Percentiles rank a stretch among this genome's conserved stretches.
phyloP scores from a whole-genome alignment of 805 yeast species.

The Sugiyamaella valdiviana region DNA sequence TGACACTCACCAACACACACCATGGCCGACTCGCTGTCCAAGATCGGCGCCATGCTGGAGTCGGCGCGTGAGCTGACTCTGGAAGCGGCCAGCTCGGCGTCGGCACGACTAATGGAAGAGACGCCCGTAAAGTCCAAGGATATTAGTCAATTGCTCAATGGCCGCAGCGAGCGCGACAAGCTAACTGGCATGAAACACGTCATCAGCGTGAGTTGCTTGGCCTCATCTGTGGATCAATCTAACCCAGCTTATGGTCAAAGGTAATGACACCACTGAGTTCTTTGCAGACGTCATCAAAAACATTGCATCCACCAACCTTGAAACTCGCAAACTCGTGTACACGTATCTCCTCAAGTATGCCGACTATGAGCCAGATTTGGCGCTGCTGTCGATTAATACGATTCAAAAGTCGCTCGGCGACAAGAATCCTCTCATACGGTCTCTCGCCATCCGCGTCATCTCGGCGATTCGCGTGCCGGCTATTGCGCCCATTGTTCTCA shows the following conservation, averaged over 20 bases:
- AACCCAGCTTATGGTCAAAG: conserved; percentile 26
- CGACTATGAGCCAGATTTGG: conserved; percentile 80
- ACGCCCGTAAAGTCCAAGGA: conserved; percentile 58
- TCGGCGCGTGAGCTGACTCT: conserved; percentile 72
- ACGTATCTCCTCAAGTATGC: conserved; percentile 70
- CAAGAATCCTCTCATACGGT: conserved; percentile 58
- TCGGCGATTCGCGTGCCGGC: conserved; percentile 80
- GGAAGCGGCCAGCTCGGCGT: conserved; percentile 78
- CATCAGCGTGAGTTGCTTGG: conserved; percentile 17
- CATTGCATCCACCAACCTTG: conserved; percentile 59
- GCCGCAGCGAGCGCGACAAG: conserved; percentile 61
- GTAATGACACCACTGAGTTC: conserved; percentile 40
- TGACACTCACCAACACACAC: not conserved
- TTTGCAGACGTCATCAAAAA: conserved; percentile 90
- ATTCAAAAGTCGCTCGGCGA: conserved; percentile 79
- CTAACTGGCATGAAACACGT: conserved; percentile 55
- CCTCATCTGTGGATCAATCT: not conserved
- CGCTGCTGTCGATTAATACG: conserved; percentile 82
- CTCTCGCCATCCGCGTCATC: conserved; percentile 70
- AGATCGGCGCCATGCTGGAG: conserved; percentile 66
- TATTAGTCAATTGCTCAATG: conserved; percentile 57
- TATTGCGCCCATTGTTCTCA: conserved; percentile 67
- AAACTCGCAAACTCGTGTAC: conserved; percentile 69
- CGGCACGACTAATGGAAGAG: conserved; percentile 58
- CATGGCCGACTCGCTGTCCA: conserved; percentile 54